Conservation (phyloP, 2,329 filamentous ascomycete genomes). For the Neonectria faginata region DNA sequence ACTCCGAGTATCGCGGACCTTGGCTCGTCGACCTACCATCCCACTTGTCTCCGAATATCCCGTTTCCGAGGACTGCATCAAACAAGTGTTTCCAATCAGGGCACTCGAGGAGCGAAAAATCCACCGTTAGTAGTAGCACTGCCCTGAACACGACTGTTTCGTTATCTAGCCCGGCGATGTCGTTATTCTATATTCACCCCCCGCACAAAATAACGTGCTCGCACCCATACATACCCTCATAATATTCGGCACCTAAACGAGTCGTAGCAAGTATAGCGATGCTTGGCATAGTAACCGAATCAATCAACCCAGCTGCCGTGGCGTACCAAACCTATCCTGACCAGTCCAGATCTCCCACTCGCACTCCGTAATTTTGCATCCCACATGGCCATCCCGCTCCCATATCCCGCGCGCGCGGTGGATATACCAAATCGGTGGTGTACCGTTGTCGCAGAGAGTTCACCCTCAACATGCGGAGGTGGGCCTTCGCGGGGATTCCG, state of each 20-base stretch:
- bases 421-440: neutral
- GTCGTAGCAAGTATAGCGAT: neutral
- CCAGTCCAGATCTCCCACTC: neutral
- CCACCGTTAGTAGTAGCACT: neutral
- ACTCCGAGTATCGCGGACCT: neutral
- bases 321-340: neutral
- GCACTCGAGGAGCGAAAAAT: neutral
- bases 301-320: neutral
- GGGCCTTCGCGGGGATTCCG: conserved; percentile 13
- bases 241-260: neutral
- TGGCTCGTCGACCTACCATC: neutral
- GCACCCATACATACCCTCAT: conserved; percentile 22
- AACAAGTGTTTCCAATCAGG: conserved; percentile 6
- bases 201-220: conserved; percentile 18
- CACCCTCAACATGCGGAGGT: neutral
- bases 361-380: neutral
- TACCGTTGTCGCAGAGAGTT: neutral
- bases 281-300: neutral
- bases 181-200: conserved; percentile 15
- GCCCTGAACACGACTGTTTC: conserved; percentile 6
- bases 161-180: conserved; percentile 16
- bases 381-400: conserved; percentile 3
- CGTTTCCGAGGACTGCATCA: neutral
- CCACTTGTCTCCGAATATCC: conserved; percentile 10
- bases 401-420: neutral